These are phyloP conservation scores for Cymbopogon flexuosus DNA, from an alignment of 202 grass and related monocot genomes.

Conservation along the genomic window DNA sequence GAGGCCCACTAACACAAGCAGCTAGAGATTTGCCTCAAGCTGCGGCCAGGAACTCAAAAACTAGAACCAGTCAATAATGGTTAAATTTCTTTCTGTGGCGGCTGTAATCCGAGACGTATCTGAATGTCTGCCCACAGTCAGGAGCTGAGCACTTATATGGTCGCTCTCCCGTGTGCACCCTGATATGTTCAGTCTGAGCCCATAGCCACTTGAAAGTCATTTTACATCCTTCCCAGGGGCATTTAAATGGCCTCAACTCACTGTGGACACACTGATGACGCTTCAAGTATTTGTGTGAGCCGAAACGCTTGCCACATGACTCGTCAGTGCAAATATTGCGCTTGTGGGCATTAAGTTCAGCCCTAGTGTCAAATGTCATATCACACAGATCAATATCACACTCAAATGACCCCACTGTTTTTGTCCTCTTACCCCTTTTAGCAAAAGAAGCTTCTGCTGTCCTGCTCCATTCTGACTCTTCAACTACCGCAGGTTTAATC, in stretches of 20 bases:
- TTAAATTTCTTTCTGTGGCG: slow-evolving; percentile 66
- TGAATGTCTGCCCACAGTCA: slow-evolving; percentile 59
- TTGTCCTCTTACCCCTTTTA: slow-evolving; percentile 25
- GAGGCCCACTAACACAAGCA: slow-evolving; percentile 9
- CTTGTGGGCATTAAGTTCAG: slow-evolving; percentile 56
- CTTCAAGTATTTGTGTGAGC: slow-evolving; percentile 57
- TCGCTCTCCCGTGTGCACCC: slow-evolving; percentile 68
- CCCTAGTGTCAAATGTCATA: slow-evolving; percentile 50
- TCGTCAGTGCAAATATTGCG: slow-evolving; percentile 60
- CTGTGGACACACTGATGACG: slow-evolving; percentile 66
- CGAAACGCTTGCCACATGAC: slow-evolving; percentile 64
- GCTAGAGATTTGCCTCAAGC: slow-evolving; percentile 31
- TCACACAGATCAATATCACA: slow-evolving; percentile 65
- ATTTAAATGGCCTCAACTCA: slow-evolving; percentile 59
- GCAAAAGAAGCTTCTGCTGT: slow-evolving; percentile 7
- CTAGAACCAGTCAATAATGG: slow-evolving; percentile 40
- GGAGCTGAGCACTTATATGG: slow-evolving; percentile 43
- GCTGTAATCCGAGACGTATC: slow-evolving; percentile 70
- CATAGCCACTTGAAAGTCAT: slow-evolving; percentile 78
- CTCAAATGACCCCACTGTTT: slow-evolving; percentile 27
- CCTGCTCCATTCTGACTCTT: slow-evolving; percentile 9
- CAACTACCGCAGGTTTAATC: slow-evolving; percentile 17
- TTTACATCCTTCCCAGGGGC: slow-evolving; percentile 68
- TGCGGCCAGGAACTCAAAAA: slow-evolving; percentile 6
- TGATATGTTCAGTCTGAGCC: slow-evolving; percentile 65